Conservation (phyloP, 345 rosid species). For the Melastoma malabathricum region DNA sequence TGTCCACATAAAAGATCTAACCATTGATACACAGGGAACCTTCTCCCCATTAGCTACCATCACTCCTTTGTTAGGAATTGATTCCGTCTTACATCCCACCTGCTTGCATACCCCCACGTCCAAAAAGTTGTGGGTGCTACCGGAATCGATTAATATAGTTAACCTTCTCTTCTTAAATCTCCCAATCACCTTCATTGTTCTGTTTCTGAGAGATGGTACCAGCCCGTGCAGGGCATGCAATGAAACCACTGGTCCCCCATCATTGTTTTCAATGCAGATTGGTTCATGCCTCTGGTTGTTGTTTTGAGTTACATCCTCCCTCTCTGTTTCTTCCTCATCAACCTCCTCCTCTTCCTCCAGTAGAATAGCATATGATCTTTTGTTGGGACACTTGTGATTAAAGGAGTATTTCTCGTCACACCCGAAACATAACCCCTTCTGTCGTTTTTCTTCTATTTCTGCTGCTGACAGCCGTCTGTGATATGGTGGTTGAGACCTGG, state of each 20-base stretch:
- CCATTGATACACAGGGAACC: neutral
- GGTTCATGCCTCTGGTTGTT: no score
- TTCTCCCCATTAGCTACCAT: neutral
- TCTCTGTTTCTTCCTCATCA: neutral
- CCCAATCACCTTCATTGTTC: conserved; percentile 3
- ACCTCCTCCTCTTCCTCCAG: neutral
- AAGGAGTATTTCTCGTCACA: neutral
- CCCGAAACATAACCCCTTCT: conserved; percentile 5
- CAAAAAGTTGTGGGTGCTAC: conserved; percentile 3
- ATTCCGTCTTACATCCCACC: neutral
- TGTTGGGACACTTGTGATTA: neutral
- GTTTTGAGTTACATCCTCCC: neutral
- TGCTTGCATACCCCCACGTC: neutral
- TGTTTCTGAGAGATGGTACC: neutral
- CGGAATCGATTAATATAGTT: neutral
- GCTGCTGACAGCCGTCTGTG: no score
- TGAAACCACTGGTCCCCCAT: neutral
- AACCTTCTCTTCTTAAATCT: neutral
- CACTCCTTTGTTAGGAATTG: neutral
- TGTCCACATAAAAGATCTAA: neutral
- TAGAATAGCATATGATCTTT: neutral
- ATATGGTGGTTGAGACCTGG: no score
- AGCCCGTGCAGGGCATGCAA: neutral
- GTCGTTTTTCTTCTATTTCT: neutral
- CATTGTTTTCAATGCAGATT: no score